phyloP scores from a whole-genome alignment of 306 rosid species.

The Quercus glauca region DNA sequence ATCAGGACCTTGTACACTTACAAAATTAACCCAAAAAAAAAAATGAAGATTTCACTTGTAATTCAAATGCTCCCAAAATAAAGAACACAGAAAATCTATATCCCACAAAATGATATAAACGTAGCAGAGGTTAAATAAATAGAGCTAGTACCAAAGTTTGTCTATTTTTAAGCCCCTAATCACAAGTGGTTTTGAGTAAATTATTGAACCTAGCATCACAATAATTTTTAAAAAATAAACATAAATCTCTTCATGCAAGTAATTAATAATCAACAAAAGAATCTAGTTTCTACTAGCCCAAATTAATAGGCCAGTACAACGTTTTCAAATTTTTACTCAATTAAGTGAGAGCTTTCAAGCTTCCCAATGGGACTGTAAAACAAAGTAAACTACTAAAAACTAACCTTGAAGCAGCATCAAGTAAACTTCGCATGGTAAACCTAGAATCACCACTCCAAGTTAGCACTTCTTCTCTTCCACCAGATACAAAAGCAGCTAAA shows the following conservation, averaged over 20 bases:
- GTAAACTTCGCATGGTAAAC: slow-evolving; percentile 71
- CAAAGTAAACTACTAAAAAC: background rate
- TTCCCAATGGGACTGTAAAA: background rate
- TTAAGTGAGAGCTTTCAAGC: background rate
- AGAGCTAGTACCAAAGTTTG: background rate
- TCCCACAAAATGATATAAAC: background rate
- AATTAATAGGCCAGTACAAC: background rate
- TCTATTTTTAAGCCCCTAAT: background rate
- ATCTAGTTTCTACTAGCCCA: background rate
- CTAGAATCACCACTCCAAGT: slow-evolving; percentile 77
- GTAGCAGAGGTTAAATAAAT: background rate
- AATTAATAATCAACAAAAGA: background rate
- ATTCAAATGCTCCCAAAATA: slow-evolving; percentile 5
- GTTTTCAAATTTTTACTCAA: background rate
- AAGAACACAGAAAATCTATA: background rate
- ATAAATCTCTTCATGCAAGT: background rate
- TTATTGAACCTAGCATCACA: background rate
- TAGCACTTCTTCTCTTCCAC: slow-evolving; percentile 73
- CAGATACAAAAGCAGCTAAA: slow-evolving; percentile 76
- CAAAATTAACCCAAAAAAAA: background rate
- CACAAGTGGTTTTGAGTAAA: background rate
- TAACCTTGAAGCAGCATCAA: slow-evolving; percentile 88
- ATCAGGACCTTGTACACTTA: background rate
- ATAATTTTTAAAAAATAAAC: background rate
- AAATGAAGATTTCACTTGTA: background rate